phyloP scores from a whole-genome alignment of 1,139 yeast genomes.

The Taiozyma onychis region DNA sequence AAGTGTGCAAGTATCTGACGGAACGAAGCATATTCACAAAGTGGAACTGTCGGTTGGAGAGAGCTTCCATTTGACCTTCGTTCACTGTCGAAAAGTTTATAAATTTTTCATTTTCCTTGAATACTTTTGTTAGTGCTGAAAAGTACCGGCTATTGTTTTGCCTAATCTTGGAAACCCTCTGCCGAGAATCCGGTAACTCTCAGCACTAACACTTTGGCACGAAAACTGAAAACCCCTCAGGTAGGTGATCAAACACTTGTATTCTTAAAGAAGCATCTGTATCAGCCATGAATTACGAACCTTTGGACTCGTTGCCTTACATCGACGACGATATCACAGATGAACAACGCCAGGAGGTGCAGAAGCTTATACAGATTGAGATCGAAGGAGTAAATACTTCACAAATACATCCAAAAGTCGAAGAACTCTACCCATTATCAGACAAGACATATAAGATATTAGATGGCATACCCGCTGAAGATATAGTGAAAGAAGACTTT shows the following conservation, averaged over 20 bases:
- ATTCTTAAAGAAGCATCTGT: background rate
- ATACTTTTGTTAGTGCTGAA: conserved; percentile 12
- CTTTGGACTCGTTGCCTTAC: conserved; percentile 21
- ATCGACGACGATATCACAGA: conserved; percentile 19
- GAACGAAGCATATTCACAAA: conserved; percentile 11
- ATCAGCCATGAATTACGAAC: conserved; percentile 16
- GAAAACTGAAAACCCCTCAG: background rate
- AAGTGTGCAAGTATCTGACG: conserved; percentile 11
- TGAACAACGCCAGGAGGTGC: conserved; percentile 12
- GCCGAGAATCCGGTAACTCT: background rate
- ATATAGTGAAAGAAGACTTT: conserved; percentile 8
- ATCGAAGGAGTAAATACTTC: conserved; percentile 2
- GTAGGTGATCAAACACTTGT: background rate
- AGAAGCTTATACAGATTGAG: conserved; percentile 13
- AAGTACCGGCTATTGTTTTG: conserved; percentile 4
- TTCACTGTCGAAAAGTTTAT: background rate
- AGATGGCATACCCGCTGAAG: background rate
- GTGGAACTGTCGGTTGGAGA: background rate
- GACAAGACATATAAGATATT: conserved; percentile 1
- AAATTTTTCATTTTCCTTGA: background rate
- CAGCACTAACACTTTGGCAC: background rate
- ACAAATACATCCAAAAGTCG: conserved; percentile 9
- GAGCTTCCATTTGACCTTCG: background rate
- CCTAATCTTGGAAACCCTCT: background rate
- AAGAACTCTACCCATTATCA: conserved; percentile 1